phyloP scores from a whole-genome alignment of 108 stramenopile genomes.

The Cylindrotheca fusiformis region DNA sequence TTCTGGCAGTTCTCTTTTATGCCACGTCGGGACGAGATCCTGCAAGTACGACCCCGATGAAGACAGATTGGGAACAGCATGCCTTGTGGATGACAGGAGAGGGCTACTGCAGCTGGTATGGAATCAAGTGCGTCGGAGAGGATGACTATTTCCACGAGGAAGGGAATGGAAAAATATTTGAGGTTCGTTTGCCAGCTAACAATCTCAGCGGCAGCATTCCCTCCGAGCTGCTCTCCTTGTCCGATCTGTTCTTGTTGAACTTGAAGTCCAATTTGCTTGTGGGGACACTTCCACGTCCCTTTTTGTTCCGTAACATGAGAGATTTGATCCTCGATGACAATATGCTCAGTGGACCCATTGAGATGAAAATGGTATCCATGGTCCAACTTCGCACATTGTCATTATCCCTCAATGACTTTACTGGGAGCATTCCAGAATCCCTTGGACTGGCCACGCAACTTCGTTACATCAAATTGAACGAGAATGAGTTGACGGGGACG shows the following conservation, averaged over 20 bases:
- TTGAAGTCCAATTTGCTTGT: conserved; percentile 17
- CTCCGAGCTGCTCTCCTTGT: conserved; percentile 7
- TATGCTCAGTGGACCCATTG: conserved; percentile 15
- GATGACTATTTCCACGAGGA: conserved; percentile 6
- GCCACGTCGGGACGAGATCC: background rate
- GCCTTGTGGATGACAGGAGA: conserved; percentile 33
- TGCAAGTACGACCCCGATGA: background rate
- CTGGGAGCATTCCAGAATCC: conserved; percentile 49
- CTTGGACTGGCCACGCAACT: conserved; percentile 38
- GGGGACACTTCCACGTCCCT: conserved; percentile 8
- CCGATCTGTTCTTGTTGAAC: conserved; percentile 6
- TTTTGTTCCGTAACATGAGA: conserved; percentile 7
- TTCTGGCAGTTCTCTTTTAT: background rate
- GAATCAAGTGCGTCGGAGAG: conserved; percentile 28
- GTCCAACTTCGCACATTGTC: conserved; percentile 5
- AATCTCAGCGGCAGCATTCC: conserved; percentile 1
- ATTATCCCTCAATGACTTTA: conserved; percentile 33
- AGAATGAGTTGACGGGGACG: conserved; percentile 39
- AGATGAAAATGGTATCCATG: conserved; percentile 4
- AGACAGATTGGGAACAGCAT: background rate
- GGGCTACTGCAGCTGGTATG: conserved; percentile 46
- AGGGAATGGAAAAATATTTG: conserved; percentile 7
- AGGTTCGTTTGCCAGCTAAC: background rate
- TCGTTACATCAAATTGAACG: conserved; percentile 31
- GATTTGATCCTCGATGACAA: conserved; percentile 19